Evolutionary conservation across 2,329 filamentous ascomycete species (phyloP), one percentile per base, ranked within the genome.

Genomic region (Cytospora paraplurivora): DNA sequence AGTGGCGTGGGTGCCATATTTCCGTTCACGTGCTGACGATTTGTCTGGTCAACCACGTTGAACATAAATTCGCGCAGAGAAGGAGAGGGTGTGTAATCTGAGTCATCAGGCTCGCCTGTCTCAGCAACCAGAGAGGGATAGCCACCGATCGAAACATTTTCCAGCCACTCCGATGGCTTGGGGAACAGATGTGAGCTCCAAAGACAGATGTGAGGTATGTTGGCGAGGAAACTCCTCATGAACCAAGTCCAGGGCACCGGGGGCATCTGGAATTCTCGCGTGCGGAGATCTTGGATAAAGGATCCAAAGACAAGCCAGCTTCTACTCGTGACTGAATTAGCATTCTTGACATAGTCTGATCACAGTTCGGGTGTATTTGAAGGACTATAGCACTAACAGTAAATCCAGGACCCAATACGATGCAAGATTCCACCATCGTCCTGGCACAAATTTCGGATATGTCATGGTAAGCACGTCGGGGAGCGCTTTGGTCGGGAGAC

Each of bases 111-210:
- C 12, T 35, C 13, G 33, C 33, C 51, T 19, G 51, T 33, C 17
- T 54, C 35, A 19, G 51, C 15, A 2, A 19, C 6, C 33, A 19
- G 51, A 35, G 51, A 54, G 33, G 51, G 19, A 35, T 37, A 54
- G 19, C 51, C 51, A 11, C 51, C 51, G 10, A 54, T 54, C 4
- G 35, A 33, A 33, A 37, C 33, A 54, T 35, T 54, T 37, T 54
- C 19, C 7, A 33, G 51, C 51, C 51, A 54, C 33, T 54, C 51
- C 35, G 33, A 54, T 11, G 51, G 51, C 33, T 33, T 33, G 3
- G 33, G 51, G 32, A 54, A 54, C 35, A 54, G 35, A 12, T 54
- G 51, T 1, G 51, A 37, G 51, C 51, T 54, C 51, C 51, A 54
- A 19, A 54, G 51, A 32, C 51, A 54, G 33, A 54, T 15, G 3